Evolutionary conservation across 257 asterid genomes (phyloP).

Genomic region (Vinca minor): DNA sequence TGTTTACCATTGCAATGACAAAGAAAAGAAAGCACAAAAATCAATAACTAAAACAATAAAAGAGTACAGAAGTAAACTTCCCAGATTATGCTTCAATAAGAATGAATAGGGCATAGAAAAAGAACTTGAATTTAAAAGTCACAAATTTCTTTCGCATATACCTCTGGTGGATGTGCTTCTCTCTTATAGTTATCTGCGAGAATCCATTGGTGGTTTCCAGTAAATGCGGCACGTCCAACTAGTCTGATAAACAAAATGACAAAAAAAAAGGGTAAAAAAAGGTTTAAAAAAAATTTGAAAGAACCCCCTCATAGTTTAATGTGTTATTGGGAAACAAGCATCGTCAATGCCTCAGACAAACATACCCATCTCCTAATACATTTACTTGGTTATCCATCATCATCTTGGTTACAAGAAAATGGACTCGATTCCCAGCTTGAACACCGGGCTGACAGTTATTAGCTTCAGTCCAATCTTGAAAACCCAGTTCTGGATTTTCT

Average conservation of each 20-base stretch:
- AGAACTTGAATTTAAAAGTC: constrained; percentile 1
- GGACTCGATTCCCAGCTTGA: constrained; percentile 39
- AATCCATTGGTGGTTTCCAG: constrained; percentile 76
- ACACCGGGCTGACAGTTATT: constrained; percentile 21
- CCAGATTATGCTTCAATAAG: background rate
- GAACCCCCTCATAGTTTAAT: background rate
- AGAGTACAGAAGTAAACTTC: background rate
- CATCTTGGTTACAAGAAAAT: constrained; percentile 75
- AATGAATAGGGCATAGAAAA: background rate
- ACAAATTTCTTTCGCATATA: constrained; percentile 18
- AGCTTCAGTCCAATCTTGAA: constrained; percentile 33
- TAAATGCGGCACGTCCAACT: constrained; percentile 78
- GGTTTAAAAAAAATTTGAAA: too few species aligned
- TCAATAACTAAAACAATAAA: background rate
- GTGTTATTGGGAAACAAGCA: background rate
- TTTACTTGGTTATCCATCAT: constrained; percentile 70
- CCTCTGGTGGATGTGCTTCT: constrained; percentile 71
- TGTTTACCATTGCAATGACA: background rate
- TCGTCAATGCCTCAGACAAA: background rate
- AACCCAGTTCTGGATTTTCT: constrained; percentile 21
- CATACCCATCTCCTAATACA: constrained; percentile 86
- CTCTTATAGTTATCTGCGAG: constrained; percentile 36
- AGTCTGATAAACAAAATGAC: constrained; percentile 40
- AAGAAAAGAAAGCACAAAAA: background rate
- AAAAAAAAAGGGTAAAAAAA: background rate